These are phyloP conservation scores for Russula brevipes DNA, from an alignment of 768 basidiomycete species.

Conservation along the genomic window DNA sequence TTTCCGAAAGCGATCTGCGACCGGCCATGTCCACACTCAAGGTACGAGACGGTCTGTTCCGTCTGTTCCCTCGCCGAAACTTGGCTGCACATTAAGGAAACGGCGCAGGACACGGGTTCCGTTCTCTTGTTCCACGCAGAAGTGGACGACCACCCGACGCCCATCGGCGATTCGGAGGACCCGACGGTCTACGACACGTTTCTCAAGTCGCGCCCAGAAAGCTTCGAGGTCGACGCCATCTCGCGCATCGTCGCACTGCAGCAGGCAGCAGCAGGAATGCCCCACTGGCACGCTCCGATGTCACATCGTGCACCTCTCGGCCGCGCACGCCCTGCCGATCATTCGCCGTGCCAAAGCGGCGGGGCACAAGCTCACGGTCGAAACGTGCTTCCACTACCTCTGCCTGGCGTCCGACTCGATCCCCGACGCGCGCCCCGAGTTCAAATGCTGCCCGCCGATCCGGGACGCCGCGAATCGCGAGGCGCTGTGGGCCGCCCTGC, in stretches of 20 bases:
- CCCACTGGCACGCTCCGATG: slow-evolving; percentile 56
- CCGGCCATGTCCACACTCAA: slow-evolving; percentile 69
- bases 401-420: slow-evolving; percentile 68
- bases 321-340: slow-evolving; percentile 71
- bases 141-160: slow-evolving; percentile 45
- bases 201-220: slow-evolving; percentile 75
- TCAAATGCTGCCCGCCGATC: slow-evolving; percentile 97
- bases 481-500: slow-evolving; percentile 72
- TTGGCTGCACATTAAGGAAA: background rate
- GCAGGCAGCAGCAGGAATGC: slow-evolving; percentile 50
- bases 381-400: slow-evolving; percentile 98
- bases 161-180: slow-evolving; percentile 33
- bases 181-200: slow-evolving; percentile 71
- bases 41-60: slow-evolving; percentile 37
- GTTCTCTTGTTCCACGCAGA: slow-evolving; percentile 93
- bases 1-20: slow-evolving; percentile 62
- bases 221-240: slow-evolving; percentile 79
- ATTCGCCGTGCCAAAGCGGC: slow-evolving; percentile 63
- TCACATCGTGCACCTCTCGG: slow-evolving; percentile 95
- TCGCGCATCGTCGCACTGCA: slow-evolving; percentile 49
- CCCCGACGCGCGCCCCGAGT: slow-evolving; percentile 72
- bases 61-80: background rate
- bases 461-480: slow-evolving; percentile 68
- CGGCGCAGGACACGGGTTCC: slow-evolving; percentile 54
- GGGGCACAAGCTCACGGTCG: slow-evolving; percentile 75